Percentiles rank a stretch among this genome's conserved stretches.
Conservation (phyloP, 257 asterid species). For the Plectranthus barbatus region DNA sequence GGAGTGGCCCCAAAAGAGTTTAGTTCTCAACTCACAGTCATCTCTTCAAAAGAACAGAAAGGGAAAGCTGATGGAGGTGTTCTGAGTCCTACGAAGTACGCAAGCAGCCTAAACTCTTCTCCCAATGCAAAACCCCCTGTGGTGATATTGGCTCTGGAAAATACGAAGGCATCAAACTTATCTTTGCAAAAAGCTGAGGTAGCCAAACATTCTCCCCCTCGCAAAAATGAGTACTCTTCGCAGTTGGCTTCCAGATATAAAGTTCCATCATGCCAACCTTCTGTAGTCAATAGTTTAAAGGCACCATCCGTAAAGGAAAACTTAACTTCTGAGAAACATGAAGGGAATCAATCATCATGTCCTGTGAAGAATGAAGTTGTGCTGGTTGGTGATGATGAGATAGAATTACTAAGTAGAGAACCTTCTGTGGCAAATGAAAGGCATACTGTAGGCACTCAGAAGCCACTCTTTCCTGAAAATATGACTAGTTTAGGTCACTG, state of each 20-base stretch:
- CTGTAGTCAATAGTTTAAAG: conserved; percentile 17
- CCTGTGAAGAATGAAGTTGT: conserved; percentile 38
- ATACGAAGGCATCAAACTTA: conserved; percentile 24
- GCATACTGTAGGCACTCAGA: conserved; percentile 18
- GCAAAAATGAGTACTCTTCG: conserved; percentile 25
- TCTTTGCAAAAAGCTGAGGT: conserved; percentile 28
- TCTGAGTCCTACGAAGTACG: conserved; percentile 16
- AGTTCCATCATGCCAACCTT: conserved; percentile 16
- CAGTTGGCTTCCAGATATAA: conserved; percentile 23
- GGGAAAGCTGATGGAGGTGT: conserved; percentile 25
- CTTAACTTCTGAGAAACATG: conserved; percentile 23
- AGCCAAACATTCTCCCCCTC: conserved; percentile 18
- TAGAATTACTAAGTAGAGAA: conserved; percentile 25
- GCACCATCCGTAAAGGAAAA: conserved; percentile 13
- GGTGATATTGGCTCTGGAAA: conserved; percentile 47
- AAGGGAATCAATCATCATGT: conserved; percentile 25
- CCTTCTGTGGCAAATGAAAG: conserved; percentile 26
- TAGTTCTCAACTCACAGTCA: conserved; percentile 16
- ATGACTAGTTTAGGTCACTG: conserved; percentile 13
- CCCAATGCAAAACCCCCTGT: conserved; percentile 35
- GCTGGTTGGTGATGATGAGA: conserved; percentile 70
- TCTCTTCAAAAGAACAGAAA: conserved; percentile 36
- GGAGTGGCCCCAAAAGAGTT: conserved; percentile 32
- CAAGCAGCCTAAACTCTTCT: conserved; percentile 22
- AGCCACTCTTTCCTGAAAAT: conserved; percentile 18